Evolutionary conservation across 805 yeast genomes (phyloP), one percentile per base, ranked within the genome.

Genomic region (Babjeviella inositovora): DNA sequence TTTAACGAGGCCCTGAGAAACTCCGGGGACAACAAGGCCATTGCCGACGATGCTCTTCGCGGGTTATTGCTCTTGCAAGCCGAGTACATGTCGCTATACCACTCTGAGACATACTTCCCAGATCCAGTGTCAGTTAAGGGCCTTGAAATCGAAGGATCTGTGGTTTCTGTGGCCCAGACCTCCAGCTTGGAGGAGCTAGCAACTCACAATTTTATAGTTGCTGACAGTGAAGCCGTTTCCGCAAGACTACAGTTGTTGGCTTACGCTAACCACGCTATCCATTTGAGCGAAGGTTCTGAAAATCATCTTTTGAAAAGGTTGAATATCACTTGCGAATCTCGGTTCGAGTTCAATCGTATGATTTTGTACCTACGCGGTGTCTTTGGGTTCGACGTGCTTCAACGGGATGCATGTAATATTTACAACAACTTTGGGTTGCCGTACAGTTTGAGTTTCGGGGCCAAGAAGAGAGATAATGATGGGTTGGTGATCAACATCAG

Each of bases 31-130:
- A 20, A 24, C 13, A 10, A 19, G 3, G 14, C 14, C 9, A 22
- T 30, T 7, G 31, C 35, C 5, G 32, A 28, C 14, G 38, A 33
- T 20, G 38, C 30, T 4, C 17, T 33, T 15, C 20, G 38, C 15
- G 27, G 34, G 17, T 24, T 33, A 18, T 12, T 30, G 2, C 26
- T 20, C 20, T 27, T 33, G 22, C 35, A 33, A 17, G 22, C 18
- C 17, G 22, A 21, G 14, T 19, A 18, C 17, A 12, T 16, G 10
- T 21, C 19, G 15, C n/a, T 16, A 16, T 8, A 16, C 8, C 8
- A 16, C 18, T 8, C 8, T 8, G n/a, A 16, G 18, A n/a, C n/a
- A 16, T 16, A 8, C 18, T 8, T 8, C n/a, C n/a, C 18, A n/a
- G 18, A 16, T 16, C 8, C n/a, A 16, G 18, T 16, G 8, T n/a